Conservation (phyloP, 208 protist species). For the Kentomonas sorsogonicus region DNA sequence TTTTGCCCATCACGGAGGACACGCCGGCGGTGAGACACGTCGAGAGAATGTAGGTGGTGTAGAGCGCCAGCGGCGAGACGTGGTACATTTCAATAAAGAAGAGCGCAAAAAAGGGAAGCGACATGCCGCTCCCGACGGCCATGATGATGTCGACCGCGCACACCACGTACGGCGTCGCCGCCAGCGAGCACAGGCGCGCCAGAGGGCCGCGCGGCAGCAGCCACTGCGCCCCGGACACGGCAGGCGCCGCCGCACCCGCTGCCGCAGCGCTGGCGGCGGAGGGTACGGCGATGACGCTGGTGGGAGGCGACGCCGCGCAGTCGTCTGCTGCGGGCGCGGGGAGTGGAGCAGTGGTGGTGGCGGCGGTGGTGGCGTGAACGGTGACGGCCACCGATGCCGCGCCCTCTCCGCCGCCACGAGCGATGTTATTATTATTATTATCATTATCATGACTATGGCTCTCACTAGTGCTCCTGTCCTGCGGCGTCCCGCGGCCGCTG, state of each 20-base stretch:
- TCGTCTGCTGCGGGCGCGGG: background rate
- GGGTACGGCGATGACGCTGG: too few species aligned
- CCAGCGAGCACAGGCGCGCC: constrained; percentile 12
- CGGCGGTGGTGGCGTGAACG: background rate
- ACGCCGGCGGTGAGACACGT: constrained; percentile 22
- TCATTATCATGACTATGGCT: background rate
- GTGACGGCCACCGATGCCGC: constrained; percentile 12
- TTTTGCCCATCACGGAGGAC: constrained; percentile 8
- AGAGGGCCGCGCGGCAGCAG: background rate
- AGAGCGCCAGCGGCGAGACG: constrained; percentile 24
- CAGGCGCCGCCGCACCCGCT: background rate
- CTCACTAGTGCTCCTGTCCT: too few species aligned
- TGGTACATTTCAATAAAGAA: constrained; percentile 27
- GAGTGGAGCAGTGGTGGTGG: background rate
- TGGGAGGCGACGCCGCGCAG: background rate
- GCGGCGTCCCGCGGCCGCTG: too few species aligned
- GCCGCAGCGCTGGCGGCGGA: background rate
- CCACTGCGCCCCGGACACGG: background rate
- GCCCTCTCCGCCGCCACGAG: background rate
- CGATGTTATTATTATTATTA: background rate
- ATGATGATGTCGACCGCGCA: constrained; percentile 39
- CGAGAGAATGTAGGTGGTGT: constrained; percentile 28
- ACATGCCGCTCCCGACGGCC: constrained; percentile 48
- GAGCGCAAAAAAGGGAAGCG: constrained; percentile 36
- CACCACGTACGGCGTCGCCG: constrained; percentile 43